A percentile compares a stretch with the other conserved stretches of the same genome.
These are phyloP conservation scores for Lactarius hengduanensis DNA, from an alignment of 768 basidiomycete genomes.

Conservation along the genomic window DNA sequence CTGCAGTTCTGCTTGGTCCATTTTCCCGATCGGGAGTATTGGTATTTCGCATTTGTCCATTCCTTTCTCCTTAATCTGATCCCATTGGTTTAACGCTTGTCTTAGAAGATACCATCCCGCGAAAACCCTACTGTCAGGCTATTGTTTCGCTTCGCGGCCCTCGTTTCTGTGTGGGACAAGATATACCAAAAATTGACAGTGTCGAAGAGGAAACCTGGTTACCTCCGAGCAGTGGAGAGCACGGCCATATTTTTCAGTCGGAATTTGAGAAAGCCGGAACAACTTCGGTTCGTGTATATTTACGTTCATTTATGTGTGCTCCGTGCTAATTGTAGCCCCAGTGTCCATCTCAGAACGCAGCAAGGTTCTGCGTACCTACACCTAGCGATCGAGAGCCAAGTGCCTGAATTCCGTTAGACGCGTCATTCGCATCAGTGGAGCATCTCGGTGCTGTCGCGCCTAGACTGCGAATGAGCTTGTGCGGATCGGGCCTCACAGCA, in stretches of 20 bases:
- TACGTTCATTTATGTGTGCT: not conserved
- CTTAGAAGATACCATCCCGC: slow-evolving; percentile 48
- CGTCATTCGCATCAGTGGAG: slow-evolving; percentile 45
- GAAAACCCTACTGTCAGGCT: slow-evolving; percentile 47
- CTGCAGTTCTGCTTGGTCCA: slow-evolving; percentile 66
- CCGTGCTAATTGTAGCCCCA: not conserved
- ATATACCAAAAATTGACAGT: slow-evolving; percentile 69
- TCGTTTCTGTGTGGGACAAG: slow-evolving; percentile 85
- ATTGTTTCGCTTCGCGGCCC: slow-evolving; percentile 61
- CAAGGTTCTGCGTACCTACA: slow-evolving; percentile 69
- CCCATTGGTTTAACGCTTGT: slow-evolving; percentile 23
- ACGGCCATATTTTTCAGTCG: slow-evolving; percentile 45
- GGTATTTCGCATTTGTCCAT: slow-evolving; percentile 42
- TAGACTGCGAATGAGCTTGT: slow-evolving; percentile 50
- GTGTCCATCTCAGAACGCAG: slow-evolving; percentile 45
- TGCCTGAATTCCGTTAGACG: slow-evolving; percentile 53
- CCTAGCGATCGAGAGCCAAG: slow-evolving; percentile 58
- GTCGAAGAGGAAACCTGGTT: slow-evolving; percentile 74
- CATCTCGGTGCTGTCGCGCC: slow-evolving; percentile 43
- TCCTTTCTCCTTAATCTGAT: slow-evolving; percentile 22
- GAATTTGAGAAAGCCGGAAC: slow-evolving; percentile 54
- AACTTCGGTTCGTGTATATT: slow-evolving; percentile 48
- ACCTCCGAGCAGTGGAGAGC: slow-evolving; percentile 58
- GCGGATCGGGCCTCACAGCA: slow-evolving; percentile 54
- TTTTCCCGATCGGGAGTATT: slow-evolving; percentile 47